Evolutionary conservation across 345 rosid genomes (phyloP).

Genomic region (Viola odorata): DNA sequence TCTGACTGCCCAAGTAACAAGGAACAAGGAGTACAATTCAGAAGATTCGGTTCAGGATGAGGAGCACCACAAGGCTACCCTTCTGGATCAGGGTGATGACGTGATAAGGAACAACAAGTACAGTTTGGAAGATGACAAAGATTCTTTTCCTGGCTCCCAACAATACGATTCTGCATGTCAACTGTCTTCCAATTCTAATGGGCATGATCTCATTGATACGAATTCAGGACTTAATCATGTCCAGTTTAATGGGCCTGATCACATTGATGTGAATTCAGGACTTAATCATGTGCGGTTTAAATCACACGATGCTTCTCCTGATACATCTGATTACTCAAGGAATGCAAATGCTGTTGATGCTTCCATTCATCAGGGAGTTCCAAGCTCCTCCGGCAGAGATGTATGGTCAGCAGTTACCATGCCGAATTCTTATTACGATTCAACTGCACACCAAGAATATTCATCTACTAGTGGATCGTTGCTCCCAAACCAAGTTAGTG

Average conservation of each 20-base stretch:
- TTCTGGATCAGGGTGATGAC: conserved; percentile 29
- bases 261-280: conserved; percentile 27
- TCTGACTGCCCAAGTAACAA: conserved; percentile 19
- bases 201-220: conserved; percentile 23
- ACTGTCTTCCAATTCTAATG: conserved; percentile 28
- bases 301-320: conserved; percentile 37
- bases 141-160: conserved; percentile 28
- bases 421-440: conserved; percentile 41
- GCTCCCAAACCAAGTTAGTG: conserved; percentile 38
- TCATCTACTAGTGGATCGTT: conserved; percentile 43
- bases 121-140: conserved; percentile 24
- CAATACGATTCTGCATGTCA: conserved; percentile 33
- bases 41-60: not conserved
- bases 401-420: conserved; percentile 45
- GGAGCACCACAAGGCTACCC: conserved; percentile 15
- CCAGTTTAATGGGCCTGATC: conserved; percentile 31
- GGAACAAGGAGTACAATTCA: not conserved
- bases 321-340: conserved; percentile 25
- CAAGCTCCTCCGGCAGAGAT: conserved; percentile 42
- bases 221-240: conserved; percentile 31
- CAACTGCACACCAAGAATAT: conserved; percentile 37
- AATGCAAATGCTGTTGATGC: conserved; percentile 35
- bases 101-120: conserved; percentile 20
- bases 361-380: conserved; percentile 39
- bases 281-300: conserved; percentile 31